Conservation (phyloP, 805 yeast species). For the Wickerhamiella brachini region DNA sequence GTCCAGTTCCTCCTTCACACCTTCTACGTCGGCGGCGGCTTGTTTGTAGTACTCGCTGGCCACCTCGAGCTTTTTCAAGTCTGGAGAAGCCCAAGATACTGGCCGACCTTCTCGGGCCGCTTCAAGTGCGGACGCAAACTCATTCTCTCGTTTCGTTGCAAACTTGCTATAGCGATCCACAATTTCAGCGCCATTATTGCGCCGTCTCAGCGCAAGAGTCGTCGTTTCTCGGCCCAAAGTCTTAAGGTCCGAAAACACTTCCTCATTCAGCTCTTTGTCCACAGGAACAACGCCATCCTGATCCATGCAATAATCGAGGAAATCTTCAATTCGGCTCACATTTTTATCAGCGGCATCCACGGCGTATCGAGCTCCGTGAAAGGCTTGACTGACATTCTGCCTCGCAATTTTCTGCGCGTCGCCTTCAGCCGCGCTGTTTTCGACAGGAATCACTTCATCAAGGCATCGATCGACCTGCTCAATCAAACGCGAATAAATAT, state of each 20-base stretch:
- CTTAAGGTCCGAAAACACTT: not conserved
- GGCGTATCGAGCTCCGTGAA: slow-evolving; percentile 44
- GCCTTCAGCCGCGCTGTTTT: slow-evolving; percentile 24
- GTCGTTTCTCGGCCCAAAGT: no score
- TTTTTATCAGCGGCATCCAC: slow-evolving; percentile 46
- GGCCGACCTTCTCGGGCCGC: no score
- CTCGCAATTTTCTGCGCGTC: slow-evolving; percentile 28
- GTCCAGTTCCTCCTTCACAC: no score
- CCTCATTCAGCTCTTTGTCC: slow-evolving; percentile 7
- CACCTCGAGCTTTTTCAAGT: no score
- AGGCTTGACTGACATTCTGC: slow-evolving; percentile 31
- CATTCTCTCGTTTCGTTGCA: slow-evolving; percentile 1
- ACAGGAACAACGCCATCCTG: slow-evolving; percentile 14
- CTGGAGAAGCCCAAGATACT: no score
- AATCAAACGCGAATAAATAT: slow-evolving; percentile 33
- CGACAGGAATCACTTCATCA: slow-evolving; percentile 34
- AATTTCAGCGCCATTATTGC: slow-evolving; percentile 6
- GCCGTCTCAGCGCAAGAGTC: slow-evolving; percentile 2
- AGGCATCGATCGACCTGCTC: slow-evolving; percentile 33
- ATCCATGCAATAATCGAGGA: slow-evolving; percentile 15
- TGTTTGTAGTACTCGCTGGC: no score
- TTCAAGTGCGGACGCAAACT: not conserved
- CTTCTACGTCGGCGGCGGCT: no score
- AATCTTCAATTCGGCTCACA: slow-evolving; percentile 8
- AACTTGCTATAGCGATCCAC: slow-evolving; percentile 2